phyloP scores from a whole-genome alignment of 208 protist genomes.

The Phytomonas sp. region DNA sequence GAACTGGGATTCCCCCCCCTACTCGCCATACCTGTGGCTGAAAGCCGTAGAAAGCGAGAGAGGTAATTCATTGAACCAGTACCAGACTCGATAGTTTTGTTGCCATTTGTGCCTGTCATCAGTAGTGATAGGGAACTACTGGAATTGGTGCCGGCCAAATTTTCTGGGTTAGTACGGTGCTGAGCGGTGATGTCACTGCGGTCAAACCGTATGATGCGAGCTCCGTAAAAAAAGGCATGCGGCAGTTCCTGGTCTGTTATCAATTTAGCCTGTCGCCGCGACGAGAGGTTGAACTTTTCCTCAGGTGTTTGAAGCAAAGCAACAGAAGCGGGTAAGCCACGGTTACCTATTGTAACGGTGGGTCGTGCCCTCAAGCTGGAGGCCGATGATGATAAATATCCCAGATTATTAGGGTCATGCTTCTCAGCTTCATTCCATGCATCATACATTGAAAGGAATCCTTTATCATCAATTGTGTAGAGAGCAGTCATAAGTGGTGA shows the following conservation, averaged over 20 bases:
- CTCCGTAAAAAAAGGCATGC: slow-evolving; percentile 28
- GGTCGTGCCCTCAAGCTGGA: not conserved
- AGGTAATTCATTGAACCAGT: not conserved
- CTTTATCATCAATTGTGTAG: slow-evolving; percentile 51
- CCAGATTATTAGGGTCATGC: slow-evolving; percentile 4
- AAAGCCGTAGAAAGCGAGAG: not conserved
- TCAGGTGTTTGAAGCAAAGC: slow-evolving; percentile 11
- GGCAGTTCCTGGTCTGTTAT: slow-evolving; percentile 23
- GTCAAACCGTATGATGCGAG: slow-evolving; percentile 33
- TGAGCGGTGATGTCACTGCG: slow-evolving; percentile 10
- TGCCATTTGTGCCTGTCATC: not conserved
- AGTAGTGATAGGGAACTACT: not conserved
- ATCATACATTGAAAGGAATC: slow-evolving; percentile 60
- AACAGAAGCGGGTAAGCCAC: slow-evolving; percentile 30
- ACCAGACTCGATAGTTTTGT: not conserved
- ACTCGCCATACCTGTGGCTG: not conserved
- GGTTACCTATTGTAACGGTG: slow-evolving; percentile 18
- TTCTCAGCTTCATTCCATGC: slow-evolving; percentile 49
- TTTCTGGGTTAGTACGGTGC: not conserved
- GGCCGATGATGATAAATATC: not conserved
- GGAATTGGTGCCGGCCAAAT: not conserved
- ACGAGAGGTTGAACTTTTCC: slow-evolving; percentile 10
- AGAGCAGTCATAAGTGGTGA: slow-evolving; percentile 58
- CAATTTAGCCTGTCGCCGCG: slow-evolving; percentile 4
- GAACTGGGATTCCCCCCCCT: not conserved